A percentile compares a stretch with the other conserved stretches of the same genome.
These are phyloP conservation scores for Neophaeococcomyces mojaviensis DNA, from an alignment of 2,329 filamentous ascomycete genomes.

Conservation along the genomic window DNA sequence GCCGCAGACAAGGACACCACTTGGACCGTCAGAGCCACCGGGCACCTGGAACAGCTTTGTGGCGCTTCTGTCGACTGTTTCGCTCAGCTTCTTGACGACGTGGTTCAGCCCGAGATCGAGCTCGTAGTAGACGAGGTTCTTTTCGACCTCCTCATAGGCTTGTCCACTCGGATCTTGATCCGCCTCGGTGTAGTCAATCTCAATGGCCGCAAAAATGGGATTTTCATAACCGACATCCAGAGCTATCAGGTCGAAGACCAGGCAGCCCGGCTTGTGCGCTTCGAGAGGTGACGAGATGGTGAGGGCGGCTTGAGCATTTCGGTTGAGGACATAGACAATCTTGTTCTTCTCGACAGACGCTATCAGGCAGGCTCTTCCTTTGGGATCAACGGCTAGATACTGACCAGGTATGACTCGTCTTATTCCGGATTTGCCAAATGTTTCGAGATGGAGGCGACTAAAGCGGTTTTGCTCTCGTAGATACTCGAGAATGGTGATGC, in stretches of 20 bases:
- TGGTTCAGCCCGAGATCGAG: conserved; percentile 94
- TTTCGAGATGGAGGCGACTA: conserved; percentile 85
- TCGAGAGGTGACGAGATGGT: conserved; percentile 96
- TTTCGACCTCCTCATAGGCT: conserved; percentile 74
- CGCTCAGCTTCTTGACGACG: conserved; percentile 92
- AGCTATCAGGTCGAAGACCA: conserved; percentile 81
- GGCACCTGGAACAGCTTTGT: conserved; percentile 92
- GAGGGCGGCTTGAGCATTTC: conserved; percentile 86
- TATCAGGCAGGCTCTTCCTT: conserved; percentile 88
- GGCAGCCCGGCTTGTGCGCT: conserved; percentile 83
- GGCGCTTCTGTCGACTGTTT: conserved; percentile 81
- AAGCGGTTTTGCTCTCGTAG: conserved; percentile 79
- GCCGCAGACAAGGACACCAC: conserved; percentile 88
- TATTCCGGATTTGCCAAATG: conserved; percentile 94
- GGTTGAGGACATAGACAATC: conserved; percentile 95
- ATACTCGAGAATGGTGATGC: conserved; percentile 91
- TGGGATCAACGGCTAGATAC: conserved; percentile 91
- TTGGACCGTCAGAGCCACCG: conserved; percentile 85
- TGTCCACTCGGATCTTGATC: conserved; percentile 86
- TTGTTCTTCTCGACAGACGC: conserved; percentile 98
- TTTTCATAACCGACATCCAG: conserved; percentile 96
- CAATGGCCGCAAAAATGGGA: conserved; percentile 88
- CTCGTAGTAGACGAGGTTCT: conserved; percentile 92
- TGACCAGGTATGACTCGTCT: conserved; percentile 90
- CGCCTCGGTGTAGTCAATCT: conserved; percentile 84